Percentiles rank a stretch among this genome's conserved stretches.
Conservation (phyloP, 139 green algal species). For the Dunaliella primolecta region DNA sequence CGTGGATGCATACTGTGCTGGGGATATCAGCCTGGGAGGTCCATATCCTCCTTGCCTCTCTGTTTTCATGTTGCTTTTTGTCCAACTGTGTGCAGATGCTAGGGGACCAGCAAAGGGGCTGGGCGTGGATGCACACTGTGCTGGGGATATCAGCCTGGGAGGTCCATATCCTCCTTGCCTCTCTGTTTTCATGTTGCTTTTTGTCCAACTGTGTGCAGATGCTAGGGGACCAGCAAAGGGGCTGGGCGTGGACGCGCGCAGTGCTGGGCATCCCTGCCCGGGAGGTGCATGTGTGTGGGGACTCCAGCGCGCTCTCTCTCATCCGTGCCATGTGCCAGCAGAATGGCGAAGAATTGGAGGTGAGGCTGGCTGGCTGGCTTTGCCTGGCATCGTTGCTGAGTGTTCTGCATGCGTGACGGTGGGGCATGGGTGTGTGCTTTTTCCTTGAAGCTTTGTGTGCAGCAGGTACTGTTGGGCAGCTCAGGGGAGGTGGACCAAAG, state of each 20-base stretch:
- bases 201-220: constrained; percentile 52
- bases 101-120: constrained; percentile 76
- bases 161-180: constrained; percentile 62
- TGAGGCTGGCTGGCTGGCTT: constrained; percentile 27
- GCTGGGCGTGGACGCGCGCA: constrained; percentile 90
- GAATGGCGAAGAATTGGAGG: constrained; percentile 62
- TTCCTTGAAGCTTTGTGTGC: too few species aligned
- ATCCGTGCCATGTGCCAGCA: constrained; percentile 54
- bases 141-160: constrained; percentile 75
- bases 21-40: too few species aligned
- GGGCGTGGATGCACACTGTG: constrained; percentile 89
- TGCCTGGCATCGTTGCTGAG: too few species aligned
- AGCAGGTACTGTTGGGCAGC: too few species aligned
- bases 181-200: background rate
- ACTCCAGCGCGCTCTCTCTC: constrained; percentile 72
- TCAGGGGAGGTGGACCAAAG: too few species aligned
- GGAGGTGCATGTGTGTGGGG: constrained; percentile 92
- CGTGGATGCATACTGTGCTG: too few species aligned
- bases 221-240: constrained; percentile 77
- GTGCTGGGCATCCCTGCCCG: constrained; percentile 74
- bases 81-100: too few species aligned
- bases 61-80: too few species aligned
- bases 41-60: too few species aligned
- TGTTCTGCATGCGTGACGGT: too few species aligned
- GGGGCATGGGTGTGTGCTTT: background rate